phyloP scores from a whole-genome alignment of 2,329 filamentous ascomycete species.

The Xylariales sp. region DNA sequence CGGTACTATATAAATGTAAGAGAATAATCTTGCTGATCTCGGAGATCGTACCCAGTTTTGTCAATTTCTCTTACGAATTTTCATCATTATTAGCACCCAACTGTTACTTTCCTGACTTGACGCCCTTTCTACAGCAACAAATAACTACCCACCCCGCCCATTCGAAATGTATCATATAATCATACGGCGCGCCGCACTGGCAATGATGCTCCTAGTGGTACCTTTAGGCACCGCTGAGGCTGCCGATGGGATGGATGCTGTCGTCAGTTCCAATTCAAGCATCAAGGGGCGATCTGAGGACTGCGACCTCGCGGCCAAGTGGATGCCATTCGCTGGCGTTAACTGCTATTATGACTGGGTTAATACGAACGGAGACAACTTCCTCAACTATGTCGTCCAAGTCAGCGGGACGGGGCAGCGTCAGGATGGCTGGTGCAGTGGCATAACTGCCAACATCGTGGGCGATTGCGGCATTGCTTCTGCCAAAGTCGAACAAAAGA shows the following conservation, averaged over 20 bases:
- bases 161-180: too few relatives aligned
- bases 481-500: background rate
- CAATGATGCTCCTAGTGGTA: too few relatives aligned
- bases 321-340: background rate
- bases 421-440: background rate
- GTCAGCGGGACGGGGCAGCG: slow-evolving; percentile 1
- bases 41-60: too few relatives aligned
- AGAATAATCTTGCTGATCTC: too few relatives aligned
- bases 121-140: too few relatives aligned
- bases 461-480: background rate
- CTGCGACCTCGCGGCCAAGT: background rate
- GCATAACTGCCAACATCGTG: background rate
- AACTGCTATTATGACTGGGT: slow-evolving; percentile 2
- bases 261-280: background rate
- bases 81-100: too few relatives aligned
- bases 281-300: background rate
- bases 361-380: background rate
- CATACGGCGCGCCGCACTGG: too few relatives aligned
- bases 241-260: background rate
- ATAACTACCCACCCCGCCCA: too few relatives aligned
- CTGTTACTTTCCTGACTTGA: too few relatives aligned
- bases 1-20: too few relatives aligned
- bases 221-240: background rate
- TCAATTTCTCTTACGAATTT: too few relatives aligned
- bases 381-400: slow-evolving; percentile 3